Evolutionary conservation across 2,329 filamentous ascomycete species (phyloP).

Genomic region (Diplodia mutila): DNA sequence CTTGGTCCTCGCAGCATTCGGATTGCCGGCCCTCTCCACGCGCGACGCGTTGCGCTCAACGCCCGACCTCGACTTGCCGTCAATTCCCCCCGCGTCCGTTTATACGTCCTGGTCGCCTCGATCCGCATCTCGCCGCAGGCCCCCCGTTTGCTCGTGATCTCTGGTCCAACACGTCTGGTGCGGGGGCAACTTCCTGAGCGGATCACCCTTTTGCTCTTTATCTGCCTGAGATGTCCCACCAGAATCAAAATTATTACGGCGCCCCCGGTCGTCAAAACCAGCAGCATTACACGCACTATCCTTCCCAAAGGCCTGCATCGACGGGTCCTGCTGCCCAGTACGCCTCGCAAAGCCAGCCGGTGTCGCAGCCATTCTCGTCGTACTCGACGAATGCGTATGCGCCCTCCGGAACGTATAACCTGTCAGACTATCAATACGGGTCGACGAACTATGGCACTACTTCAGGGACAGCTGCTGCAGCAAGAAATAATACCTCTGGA

Average conservation of each 20-base stretch:
- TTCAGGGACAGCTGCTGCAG: neutral
- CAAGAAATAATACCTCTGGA: slow-evolving; percentile 6
- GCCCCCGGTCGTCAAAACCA: neutral
- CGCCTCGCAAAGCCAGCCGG: slow-evolving; percentile 2
- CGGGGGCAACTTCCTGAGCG: too few relatives aligned
- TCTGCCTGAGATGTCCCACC: slow-evolving; percentile 13
- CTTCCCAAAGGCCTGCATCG: slow-evolving; percentile 6
- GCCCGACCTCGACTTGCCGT: neutral
- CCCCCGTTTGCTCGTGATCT: neutral
- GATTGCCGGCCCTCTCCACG: neutral
- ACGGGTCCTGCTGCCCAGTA: neutral
- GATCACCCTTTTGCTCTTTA: too few relatives aligned
- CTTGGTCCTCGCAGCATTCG: neutral
- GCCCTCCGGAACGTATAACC: neutral
- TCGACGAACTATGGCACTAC: slow-evolving; percentile 13
- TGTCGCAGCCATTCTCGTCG: slow-evolving; percentile 1
- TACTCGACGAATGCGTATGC: slow-evolving; percentile 9
- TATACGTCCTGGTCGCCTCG: neutral
- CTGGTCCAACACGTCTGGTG: neutral
- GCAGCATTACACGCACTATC: slow-evolving; percentile 9
- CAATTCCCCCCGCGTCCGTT: neutral
- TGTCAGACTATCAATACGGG: slow-evolving; percentile 22
- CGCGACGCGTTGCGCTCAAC: neutral
- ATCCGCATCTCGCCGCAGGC: neutral
- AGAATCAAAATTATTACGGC: slow-evolving; percentile 19